phyloP scores from a whole-genome alignment of 345 rosid genomes.

The Heritiera fomes region DNA sequence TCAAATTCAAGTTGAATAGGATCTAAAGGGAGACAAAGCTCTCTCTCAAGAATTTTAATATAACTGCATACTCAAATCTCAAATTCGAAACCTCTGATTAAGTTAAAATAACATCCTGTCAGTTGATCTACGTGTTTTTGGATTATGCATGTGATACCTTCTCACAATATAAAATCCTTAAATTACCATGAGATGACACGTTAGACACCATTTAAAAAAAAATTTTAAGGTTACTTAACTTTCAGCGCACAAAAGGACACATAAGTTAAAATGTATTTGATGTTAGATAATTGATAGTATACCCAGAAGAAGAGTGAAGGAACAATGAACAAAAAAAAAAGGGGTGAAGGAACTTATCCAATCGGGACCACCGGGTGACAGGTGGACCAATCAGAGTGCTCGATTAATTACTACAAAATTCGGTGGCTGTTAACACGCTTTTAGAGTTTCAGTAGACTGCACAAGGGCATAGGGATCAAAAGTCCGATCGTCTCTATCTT shows the following conservation, averaged over 20 bases:
- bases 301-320: neutral
- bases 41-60: too few relatives aligned
- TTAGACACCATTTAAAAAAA: neutral
- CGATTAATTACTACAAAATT: neutral
- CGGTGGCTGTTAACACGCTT: neutral
- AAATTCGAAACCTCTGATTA: too few relatives aligned
- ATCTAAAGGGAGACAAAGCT: too few relatives aligned
- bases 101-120: too few relatives aligned
- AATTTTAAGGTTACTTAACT: neutral
- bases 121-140: too few relatives aligned
- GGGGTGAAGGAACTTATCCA: slow-evolving; percentile 24
- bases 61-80: too few relatives aligned
- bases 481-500: slow-evolving; percentile 1
- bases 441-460: neutral
- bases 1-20: too few relatives aligned
- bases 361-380: neutral
- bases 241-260: neutral
- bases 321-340: too few relatives aligned
- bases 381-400: slow-evolving; percentile 26
- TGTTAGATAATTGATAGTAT: neutral
- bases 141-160: neutral
- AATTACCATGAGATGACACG: slow-evolving; percentile 20
- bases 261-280: neutral
- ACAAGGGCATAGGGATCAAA: neutral
- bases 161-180: neutral